Evolutionary conservation across 164 flowering plant genomes (phyloP), one percentile per base, ranked within the genome.

Genomic region (Stephania japonica): DNA sequence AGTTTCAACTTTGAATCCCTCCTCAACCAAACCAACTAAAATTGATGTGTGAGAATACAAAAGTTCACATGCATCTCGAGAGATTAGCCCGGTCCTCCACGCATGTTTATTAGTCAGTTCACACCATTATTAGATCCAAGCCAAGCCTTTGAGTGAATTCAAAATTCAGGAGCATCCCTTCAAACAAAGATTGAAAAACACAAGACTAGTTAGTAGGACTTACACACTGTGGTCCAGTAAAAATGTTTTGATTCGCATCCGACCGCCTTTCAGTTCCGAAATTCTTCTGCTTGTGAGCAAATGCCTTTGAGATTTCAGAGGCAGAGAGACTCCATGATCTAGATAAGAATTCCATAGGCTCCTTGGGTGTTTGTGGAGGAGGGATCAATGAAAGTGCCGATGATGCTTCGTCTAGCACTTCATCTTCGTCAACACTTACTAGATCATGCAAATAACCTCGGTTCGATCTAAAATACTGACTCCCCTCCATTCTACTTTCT

Each of bases 291-390:
- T 86, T 88, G 24, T 83, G 82, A 70, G 90, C 85, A 21, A 95
- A 85, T 66, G 96, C 97, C 78, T 86, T 88, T 7, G 97, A 84
- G 63, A 95, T 82, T 77, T 95, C 97, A 1, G 85, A 75, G 65
- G 98, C 93, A 19, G 99, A 95, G 47, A 88, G 82, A 76, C 96
- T 91, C 99, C 98, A 92, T 11, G 98, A 93, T 76, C 99, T 86
- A 0, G 98, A 85, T 65, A 92, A 81, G 80, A 92, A 95, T 75
- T 92, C 98, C 90, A 95, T 90, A 11, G 97, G 93, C 82, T 95
- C 99, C 14, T 79, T 87, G 10, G 97, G 98, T 53, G 99, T 95
- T 71, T 86, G 84, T n/a, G 98, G 98, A 43, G 87, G 92, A 67
- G 92, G 86, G 19, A 94, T 84, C 9, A 74, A 72, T 0, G 88